Evolutionary conservation across 75 land plant species (phyloP).

Genomic region (Ceratopteris richardii): DNA sequence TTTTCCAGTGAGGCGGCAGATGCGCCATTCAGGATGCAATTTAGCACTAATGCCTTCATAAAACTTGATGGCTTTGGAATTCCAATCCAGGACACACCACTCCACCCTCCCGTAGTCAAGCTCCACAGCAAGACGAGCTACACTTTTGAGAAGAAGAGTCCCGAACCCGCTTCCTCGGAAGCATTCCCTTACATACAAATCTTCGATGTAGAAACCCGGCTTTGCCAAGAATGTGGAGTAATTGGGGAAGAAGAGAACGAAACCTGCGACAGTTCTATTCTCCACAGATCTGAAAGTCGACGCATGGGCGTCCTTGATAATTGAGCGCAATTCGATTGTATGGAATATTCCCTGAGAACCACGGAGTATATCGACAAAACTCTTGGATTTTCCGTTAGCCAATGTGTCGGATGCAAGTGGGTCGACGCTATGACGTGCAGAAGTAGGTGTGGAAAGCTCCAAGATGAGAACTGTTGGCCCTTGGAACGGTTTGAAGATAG

Average conservation of each 20-base stretch:
- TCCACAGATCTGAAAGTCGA: conserved; percentile 24
- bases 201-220: conserved; percentile 88
- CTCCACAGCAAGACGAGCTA: conserved; percentile 61
- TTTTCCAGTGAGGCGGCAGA: conserved; percentile 65
- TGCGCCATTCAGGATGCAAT: conserved; percentile 61
- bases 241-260: conserved; percentile 83
- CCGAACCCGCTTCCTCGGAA: conserved; percentile 78
- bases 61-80: conserved; percentile 83
- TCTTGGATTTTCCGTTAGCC: no score
- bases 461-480: conserved; percentile 61
- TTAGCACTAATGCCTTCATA: conserved; percentile 72
- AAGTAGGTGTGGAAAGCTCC: conserved; percentile 35
- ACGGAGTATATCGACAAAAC: no score
- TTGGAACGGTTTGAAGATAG: conserved; percentile 40
- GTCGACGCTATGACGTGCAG: no score
- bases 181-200: conserved; percentile 75
- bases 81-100: conserved; percentile 97
- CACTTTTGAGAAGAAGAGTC: conserved; percentile 55
- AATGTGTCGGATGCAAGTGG: background rate
- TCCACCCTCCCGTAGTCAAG: conserved; percentile 84
- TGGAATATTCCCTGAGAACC: no score
- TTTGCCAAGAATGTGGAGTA: conserved; percentile 90
- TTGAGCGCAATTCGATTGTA: conserved; percentile 13
- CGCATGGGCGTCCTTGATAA: conserved; percentile 39
- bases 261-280: conserved; percentile 47